Base-by-base conservation (phyloP, 192 early-diverging fungal genomes). In the Rhizoclosmatium sp. region DNA sequence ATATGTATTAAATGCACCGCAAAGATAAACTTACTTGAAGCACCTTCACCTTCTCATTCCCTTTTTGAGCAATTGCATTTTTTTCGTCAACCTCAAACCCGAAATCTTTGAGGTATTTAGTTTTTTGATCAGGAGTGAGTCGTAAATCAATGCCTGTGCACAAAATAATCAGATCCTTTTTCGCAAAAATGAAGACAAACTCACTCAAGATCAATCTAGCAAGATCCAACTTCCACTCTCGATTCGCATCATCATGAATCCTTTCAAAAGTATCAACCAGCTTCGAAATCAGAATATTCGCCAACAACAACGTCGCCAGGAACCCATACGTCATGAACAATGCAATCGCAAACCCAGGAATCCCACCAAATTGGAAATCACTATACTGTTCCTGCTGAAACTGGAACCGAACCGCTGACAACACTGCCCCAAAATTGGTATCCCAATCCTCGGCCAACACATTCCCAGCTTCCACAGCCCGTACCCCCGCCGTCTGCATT, bases 261-360 rank as follows among this genome's bases (percentile, higher is more conserved):
- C n/a, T 31, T n/a, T 59, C 47, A 39, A 71, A 78, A 10, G 77
- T 78, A 4, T 70, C 48, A 41, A 41, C 68, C 21, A 78, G 58
- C 56, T 66, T 71, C 3, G 68, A 66, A 71, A 78, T 78, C 61
- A 78, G 54, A 14, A 78, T 68, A 58, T 78, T 78, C 3, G 71
- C 39, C 12, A 78, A 68, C 23, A 78, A 66, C 12, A 78, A 21
- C 5, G 49, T 51, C 41, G 59, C 68, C 49, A 66, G 19, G 42
- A 78, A 71, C n/a, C 51, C 76, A 44, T 31, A 31, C 23, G 39
- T 39, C 14, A 72, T 7, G 51, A 54, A 54, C 51, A 54, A 16
- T 16, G 9, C 51, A 54, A 7, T 12, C 9, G 51, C 51, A 7
- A 54, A 16, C 9, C 5, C 5, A 12, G 51, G 9, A 16, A 16